Evolutionary conservation across 176 grass and related monocot genomes (phyloP), one percentile per base, ranked within the genome.

Genomic region (Ananas comosus): DNA sequence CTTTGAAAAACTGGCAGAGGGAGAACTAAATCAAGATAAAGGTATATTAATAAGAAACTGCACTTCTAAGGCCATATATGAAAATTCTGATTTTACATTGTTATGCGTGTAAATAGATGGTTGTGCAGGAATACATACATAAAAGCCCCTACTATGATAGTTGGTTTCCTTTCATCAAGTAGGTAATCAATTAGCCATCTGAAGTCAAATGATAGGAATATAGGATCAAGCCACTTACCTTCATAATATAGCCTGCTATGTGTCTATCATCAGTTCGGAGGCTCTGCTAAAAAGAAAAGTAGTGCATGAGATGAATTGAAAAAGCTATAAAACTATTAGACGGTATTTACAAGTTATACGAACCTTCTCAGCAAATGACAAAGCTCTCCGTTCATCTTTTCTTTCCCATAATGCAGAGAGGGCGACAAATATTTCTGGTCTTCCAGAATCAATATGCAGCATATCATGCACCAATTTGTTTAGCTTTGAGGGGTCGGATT

Each of bases 381-480:
- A 83, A 83, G 93, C 88, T 80, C 81, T 87, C 67, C 71, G 76
- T 59, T 87, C 86, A 77, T 96, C 93, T 74, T 90, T 96, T 83
- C 86, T 90, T 80, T 97, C 84, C 88, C 93, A 97, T 74, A 92
- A 80, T 81, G 93, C 83, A 70, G 93, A 85, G 47, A 97, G 83
- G 72, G 93, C 89, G 74, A 90, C 82, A 85, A 85, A 91, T 80
- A 82, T 83, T 82, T 97, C 93, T 81, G 93, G 83, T 83, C 93
- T 85, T 76, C 86, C 79, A 71, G 83, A 81, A 33, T 97, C 93
- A 87, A 89, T 92, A 65, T 80, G 85, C 64, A 97, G 75, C 84
- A 97, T 80, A 85, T 97, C 93, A 79, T 97, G 89, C 10, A 97
- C 86, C 80, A 97, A 72, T 73, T 92, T 97, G 74, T 92, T 97